These are phyloP conservation scores for Avena atlantica DNA, from an alignment of 176 grass and related monocot genomes.

Conservation along the genomic window DNA sequence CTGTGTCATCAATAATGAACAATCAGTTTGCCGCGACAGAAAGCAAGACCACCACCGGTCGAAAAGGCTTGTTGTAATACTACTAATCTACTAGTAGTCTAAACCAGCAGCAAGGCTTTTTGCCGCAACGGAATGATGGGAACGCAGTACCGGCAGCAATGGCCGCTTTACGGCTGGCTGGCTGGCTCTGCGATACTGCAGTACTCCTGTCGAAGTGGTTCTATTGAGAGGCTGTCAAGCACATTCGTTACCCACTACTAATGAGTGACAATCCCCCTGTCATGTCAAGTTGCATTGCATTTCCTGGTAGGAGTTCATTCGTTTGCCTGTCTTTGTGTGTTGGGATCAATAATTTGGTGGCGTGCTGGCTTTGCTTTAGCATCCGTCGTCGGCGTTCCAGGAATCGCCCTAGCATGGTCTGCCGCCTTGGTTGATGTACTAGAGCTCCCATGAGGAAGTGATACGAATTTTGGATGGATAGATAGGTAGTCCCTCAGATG, in stretches of 20 bases:
- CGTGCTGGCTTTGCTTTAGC: not conserved
- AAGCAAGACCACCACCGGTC: no score
- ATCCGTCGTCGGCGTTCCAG: not conserved
- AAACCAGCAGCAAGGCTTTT: not conserved
- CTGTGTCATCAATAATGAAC: no score
- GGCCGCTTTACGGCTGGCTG: conserved; percentile 21
- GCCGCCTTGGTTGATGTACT: no score
- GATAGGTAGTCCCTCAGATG: no score
- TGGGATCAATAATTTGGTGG: conserved; percentile 20
- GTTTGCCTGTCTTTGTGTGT: not conserved
- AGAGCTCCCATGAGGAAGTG: no score
- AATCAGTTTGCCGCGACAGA: no score
- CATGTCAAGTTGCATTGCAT: not conserved
- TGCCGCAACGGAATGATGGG: not conserved
- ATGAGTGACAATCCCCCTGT: not conserved
- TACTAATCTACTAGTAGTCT: not conserved
- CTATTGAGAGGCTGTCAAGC: conserved; percentile 26
- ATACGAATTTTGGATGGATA: no score
- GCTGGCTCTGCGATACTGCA: no score
- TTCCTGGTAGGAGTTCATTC: not conserved
- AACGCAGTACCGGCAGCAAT: not conserved
- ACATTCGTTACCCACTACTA: not conserved
- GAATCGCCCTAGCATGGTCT: no score
- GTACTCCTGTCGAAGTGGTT: not conserved
- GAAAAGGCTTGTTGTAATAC: no score